phyloP scores from a whole-genome alignment of 257 asterid species.

The Solanum habrochaites region DNA sequence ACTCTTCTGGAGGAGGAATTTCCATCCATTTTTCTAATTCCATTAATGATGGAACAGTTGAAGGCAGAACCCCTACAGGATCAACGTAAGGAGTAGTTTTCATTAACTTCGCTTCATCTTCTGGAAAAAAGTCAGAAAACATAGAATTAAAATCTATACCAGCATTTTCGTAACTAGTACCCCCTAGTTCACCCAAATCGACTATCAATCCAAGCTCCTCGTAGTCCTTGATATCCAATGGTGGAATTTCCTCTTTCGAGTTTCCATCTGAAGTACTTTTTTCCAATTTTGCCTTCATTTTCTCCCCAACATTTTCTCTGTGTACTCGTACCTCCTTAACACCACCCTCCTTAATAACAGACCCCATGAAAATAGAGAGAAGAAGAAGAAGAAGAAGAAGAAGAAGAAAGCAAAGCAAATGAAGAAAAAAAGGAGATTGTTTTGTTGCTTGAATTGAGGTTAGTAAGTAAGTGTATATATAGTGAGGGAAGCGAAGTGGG shows the following conservation, averaged over 20 bases:
- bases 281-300: background rate
- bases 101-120: background rate
- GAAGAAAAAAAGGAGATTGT: background rate
- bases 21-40: background rate
- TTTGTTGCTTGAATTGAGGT: background rate
- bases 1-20: background rate
- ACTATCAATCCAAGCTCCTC: background rate
- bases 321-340: background rate
- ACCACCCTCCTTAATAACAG: background rate
- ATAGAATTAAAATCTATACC: background rate
- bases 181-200: background rate
- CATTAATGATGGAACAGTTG: background rate
- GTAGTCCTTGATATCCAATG: background rate
- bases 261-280: background rate
- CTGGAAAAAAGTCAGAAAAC: background rate
- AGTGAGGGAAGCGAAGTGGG: background rate
- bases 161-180: background rate
- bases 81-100: background rate
- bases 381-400: background rate
- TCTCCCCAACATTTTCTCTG: background rate
- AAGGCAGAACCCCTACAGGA: background rate
- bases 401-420: background rate
- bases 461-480: background rate
- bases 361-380: background rate
- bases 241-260: background rate